Conservation (phyloP, 352 stramenopile species). For the Detonula confervacea region DNA sequence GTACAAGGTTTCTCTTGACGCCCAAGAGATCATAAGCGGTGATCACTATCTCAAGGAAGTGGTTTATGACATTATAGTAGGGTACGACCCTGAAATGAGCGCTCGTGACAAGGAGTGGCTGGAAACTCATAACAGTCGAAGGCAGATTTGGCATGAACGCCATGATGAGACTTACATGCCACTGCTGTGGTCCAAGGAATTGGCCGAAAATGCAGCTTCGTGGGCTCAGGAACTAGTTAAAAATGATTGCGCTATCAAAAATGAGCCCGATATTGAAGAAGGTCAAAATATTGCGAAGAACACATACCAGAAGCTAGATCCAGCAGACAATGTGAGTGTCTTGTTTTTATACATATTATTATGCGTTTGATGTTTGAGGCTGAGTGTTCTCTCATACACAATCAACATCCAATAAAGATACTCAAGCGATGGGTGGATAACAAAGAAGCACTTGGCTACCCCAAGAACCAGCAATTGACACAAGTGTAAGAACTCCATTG, state of each 20-base stretch:
- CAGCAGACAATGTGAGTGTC: constrained; percentile 31
- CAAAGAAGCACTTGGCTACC: constrained; percentile 18
- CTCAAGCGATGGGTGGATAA: constrained; percentile 39
- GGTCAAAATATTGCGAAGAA: constrained; percentile 47
- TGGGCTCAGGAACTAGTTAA: constrained; percentile 35
- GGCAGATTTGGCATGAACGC: constrained; percentile 26
- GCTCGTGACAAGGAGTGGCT: constrained; percentile 34
- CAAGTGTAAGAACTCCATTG: too few species aligned
- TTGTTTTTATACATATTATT: too few species aligned
- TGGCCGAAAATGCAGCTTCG: constrained; percentile 21
- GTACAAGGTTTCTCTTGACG: not conserved
- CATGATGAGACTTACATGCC: constrained; percentile 35
- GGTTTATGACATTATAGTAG: constrained; percentile 28
- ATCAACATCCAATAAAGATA: constrained; percentile 7
- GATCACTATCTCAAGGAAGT: constrained; percentile 23
- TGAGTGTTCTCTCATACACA: not conserved
- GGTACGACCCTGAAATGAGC: constrained; percentile 26
- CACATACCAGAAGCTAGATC: too few species aligned
- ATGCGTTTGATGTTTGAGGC: too few species aligned
- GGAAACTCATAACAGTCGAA: constrained; percentile 30
- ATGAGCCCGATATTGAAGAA: constrained; percentile 18
- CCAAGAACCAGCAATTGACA: constrained; percentile 33
- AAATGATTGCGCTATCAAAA: constrained; percentile 16
- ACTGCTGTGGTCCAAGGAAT: constrained; percentile 17
- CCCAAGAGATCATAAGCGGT: not conserved